A percentile compares a stretch with the other conserved stretches of the same genome.
phyloP scores from a whole-genome alignment of 768 basidiomycete genomes.

The Russula dissimulans region DNA sequence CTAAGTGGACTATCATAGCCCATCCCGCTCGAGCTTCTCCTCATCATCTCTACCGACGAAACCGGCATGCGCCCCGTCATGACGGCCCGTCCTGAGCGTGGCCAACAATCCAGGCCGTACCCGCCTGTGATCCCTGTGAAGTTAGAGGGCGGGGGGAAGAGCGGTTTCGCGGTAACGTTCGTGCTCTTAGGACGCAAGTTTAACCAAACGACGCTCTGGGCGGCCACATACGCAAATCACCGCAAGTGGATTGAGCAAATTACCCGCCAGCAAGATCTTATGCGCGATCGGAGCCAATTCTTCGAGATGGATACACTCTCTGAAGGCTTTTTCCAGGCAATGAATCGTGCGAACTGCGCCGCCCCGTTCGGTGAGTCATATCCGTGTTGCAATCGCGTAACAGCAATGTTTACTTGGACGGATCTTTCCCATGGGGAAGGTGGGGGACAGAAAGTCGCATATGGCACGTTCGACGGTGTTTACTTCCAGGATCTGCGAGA shows the following conservation, averaged over 20 bases:
- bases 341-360: slow-evolving; percentile 89
- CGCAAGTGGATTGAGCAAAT: slow-evolving; percentile 94
- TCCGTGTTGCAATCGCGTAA: background rate
- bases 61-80: slow-evolving; percentile 23
- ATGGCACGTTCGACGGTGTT: slow-evolving; percentile 96
- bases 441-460: slow-evolving; percentile 76
- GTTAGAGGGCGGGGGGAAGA: slow-evolving; percentile 49
- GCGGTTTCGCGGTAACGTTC: slow-evolving; percentile 88
- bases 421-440: slow-evolving; percentile 34
- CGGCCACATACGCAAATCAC: slow-evolving; percentile 71
- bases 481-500: slow-evolving; percentile 87
- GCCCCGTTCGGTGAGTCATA: slow-evolving; percentile 68
- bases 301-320: slow-evolving; percentile 82
- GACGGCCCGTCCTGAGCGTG: slow-evolving; percentile 35
- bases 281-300: slow-evolving; percentile 76
- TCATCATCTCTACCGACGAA: slow-evolving; percentile 74
- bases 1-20: slow-evolving; percentile 44
- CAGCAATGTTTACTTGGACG: background rate
- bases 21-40: slow-evolving; percentile 88
- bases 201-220: slow-evolving; percentile 89
- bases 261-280: slow-evolving; percentile 74
- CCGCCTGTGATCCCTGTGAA: slow-evolving; percentile 43
- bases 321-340: slow-evolving; percentile 79
- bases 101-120: slow-evolving; percentile 31
- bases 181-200: slow-evolving; percentile 88